Evolutionary conservation across 805 yeast genomes (phyloP).

Genomic region (Kuraishia capsulata): DNA sequence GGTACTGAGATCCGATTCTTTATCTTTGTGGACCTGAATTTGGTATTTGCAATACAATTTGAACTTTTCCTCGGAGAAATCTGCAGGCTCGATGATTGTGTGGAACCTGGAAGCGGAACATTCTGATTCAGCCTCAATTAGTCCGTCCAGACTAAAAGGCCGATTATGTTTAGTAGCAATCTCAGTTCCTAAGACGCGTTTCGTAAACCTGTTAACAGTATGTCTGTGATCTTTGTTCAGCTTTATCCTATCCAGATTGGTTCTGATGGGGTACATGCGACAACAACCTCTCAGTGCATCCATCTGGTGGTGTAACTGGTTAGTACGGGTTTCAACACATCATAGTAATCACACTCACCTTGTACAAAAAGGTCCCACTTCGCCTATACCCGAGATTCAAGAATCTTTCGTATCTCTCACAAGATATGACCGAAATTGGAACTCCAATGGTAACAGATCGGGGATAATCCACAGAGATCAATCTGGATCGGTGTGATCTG

Average conservation of each 20-base stretch:
- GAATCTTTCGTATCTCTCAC: constrained; percentile 48
- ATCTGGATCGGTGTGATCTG: neutral
- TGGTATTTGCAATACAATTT: constrained; percentile 63
- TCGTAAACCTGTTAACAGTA: constrained; percentile 50
- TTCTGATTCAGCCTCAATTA: constrained; percentile 9
- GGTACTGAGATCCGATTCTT: constrained; percentile 31
- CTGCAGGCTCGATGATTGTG: constrained; percentile 45
- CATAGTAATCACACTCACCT: too few relatives aligned
- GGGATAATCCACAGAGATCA: constrained; percentile 1
- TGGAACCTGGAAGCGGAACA: constrained; percentile 9
- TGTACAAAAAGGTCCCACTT: constrained; percentile 61
- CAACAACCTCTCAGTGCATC: constrained; percentile 73
- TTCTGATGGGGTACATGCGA: constrained; percentile 67
- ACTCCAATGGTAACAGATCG: constrained; percentile 25
- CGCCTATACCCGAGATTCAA: constrained; percentile 74
- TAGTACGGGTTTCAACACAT: neutral
- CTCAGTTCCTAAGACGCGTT: constrained; percentile 17
- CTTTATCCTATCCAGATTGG: constrained; percentile 35
- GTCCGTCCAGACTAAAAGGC: neutral
- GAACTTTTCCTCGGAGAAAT: constrained; percentile 49
- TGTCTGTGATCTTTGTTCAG: constrained; percentile 61
- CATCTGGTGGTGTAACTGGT: constrained; percentile 31
- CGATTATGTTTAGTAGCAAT: neutral
- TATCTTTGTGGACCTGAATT: constrained; percentile 56
- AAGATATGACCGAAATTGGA: constrained; percentile 33